Evolutionary conservation across 768 basidiomycete genomes (phyloP).

Genomic region (Paxillus ammoniavirescens): DNA sequence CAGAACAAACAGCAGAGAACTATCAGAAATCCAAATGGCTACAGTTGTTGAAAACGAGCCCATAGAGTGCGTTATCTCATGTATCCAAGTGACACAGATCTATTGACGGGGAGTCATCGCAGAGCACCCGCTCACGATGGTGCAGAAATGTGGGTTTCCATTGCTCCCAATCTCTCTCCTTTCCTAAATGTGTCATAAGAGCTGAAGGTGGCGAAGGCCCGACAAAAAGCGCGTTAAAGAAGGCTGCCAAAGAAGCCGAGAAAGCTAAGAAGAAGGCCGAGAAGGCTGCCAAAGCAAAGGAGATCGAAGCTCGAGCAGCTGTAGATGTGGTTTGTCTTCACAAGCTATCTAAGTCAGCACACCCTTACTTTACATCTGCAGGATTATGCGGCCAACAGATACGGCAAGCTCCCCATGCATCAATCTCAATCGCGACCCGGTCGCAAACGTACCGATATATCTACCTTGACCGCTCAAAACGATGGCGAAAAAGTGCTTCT

Average conservation of each 20-base stretch:
- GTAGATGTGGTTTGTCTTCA: slow-evolving; percentile 45
- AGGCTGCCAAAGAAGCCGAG: slow-evolving; percentile 85
- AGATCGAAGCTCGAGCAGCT: slow-evolving; percentile 69
- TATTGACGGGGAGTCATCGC: not conserved
- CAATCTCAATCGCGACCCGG: slow-evolving; percentile 81
- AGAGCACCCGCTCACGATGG: slow-evolving; percentile 11
- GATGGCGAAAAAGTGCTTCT: slow-evolving; percentile 77
- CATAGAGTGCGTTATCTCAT: slow-evolving; percentile 4
- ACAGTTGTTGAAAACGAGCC: not conserved
- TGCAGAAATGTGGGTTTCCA: slow-evolving; percentile 10
- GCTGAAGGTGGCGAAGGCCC: slow-evolving; percentile 45
- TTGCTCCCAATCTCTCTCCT: not conserved
- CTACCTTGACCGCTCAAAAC: slow-evolving; percentile 54
- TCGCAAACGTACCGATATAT: slow-evolving; percentile 61
- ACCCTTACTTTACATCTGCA: slow-evolving; percentile 27
- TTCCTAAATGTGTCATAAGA: slow-evolving; percentile 12
- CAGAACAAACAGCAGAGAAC: not conserved
- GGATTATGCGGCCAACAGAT: slow-evolving; percentile 79
- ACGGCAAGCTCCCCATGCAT: slow-evolving; percentile 86
- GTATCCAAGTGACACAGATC: not conserved
- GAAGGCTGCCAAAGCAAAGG: slow-evolving; percentile 76
- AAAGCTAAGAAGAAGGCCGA: slow-evolving; percentile 89
- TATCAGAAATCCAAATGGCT: slow-evolving; percentile 15
- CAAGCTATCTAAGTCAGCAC: slow-evolving; percentile 34
- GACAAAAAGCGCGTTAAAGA: slow-evolving; percentile 88